phyloP scores from a whole-genome alignment of 352 stramenopile species.

The Blastocystis sp. region DNA sequence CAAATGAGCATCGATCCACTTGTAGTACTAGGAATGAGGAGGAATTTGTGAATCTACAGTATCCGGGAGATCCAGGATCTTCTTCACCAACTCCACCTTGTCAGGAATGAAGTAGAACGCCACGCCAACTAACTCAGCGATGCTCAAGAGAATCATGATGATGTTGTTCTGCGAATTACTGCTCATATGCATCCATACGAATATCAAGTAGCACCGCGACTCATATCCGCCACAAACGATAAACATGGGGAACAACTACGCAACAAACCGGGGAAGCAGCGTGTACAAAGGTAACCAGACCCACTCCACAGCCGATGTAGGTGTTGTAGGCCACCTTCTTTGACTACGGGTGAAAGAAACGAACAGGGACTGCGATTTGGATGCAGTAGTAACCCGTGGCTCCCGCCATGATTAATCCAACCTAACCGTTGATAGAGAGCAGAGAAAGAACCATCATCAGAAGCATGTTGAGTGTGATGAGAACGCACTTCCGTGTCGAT shows the following conservation, averaged over 20 bases:
- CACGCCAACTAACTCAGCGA: slow-evolving; percentile 19
- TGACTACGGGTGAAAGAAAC: slow-evolving; percentile 7
- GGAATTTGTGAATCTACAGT: neutral
- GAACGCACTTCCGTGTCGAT: neutral
- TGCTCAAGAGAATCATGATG: slow-evolving; percentile 40
- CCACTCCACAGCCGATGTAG: slow-evolving; percentile 19
- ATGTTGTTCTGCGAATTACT: slow-evolving; percentile 19
- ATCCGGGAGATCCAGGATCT: slow-evolving; percentile 39
- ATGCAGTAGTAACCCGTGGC: slow-evolving; percentile 27
- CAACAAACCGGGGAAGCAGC: neutral
- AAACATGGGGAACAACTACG: slow-evolving; percentile 41
- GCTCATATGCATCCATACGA: neutral
- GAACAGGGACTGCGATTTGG: no score
- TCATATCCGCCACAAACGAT: slow-evolving; percentile 36
- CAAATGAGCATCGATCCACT: slow-evolving; percentile 17
- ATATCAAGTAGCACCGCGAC: slow-evolving; percentile 36
- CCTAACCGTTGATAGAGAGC: neutral
- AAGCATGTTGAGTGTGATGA: slow-evolving; percentile 14
- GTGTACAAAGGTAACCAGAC: slow-evolving; percentile 40
- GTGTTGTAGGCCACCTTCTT: slow-evolving; percentile 26
- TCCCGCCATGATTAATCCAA: slow-evolving; percentile 31
- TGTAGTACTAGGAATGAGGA: neutral
- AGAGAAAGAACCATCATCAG: slow-evolving; percentile 22
- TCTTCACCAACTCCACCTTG: slow-evolving; percentile 8
- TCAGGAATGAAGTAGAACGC: neutral